Percentiles rank a stretch among this genome's conserved stretches.
phyloP scores from a whole-genome alignment of 2,329 filamentous ascomycete species.

The Diaporthe destruens region DNA sequence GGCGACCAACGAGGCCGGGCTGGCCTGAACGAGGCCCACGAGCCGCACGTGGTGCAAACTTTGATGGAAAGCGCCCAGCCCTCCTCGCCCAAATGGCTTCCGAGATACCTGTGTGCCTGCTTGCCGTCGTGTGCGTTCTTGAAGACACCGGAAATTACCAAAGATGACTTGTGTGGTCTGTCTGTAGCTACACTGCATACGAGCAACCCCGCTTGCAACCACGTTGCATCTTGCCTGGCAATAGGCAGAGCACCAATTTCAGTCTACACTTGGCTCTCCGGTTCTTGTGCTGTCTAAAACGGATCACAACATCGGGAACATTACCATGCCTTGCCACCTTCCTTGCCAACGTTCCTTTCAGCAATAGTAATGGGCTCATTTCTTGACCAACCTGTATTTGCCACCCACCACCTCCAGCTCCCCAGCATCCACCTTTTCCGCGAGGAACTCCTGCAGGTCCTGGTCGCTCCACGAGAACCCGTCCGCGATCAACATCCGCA shows the following conservation, averaged over 20 bases:
- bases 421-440: conserved; percentile 79
- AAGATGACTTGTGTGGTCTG: too few relatives aligned
- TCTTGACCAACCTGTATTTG: conserved; percentile 76
- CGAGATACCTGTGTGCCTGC: background rate
- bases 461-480: conserved; percentile 92
- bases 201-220: too few relatives aligned
- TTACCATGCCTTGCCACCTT: too few relatives aligned
- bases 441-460: conserved; percentile 85
- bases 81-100: background rate
- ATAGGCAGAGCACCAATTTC: background rate
- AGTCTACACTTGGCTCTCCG: background rate
- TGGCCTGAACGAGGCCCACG: background rate
- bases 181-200: too few relatives aligned
- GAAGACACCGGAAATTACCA: background rate
- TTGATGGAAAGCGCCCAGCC: background rate
- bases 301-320: too few relatives aligned
- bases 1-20: background rate
- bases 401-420: conserved; percentile 78
- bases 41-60: background rate
- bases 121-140: background rate
- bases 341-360: background rate
- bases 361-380: conserved; percentile 53
- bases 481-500: conserved; percentile 90
- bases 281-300: too few relatives aligned
- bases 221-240: background rate